A percentile compares a stretch with the other conserved stretches of the same genome.
phyloP scores from a whole-genome alignment of 1,284 basidiomycete species.

The Hymenochaete sp. region DNA sequence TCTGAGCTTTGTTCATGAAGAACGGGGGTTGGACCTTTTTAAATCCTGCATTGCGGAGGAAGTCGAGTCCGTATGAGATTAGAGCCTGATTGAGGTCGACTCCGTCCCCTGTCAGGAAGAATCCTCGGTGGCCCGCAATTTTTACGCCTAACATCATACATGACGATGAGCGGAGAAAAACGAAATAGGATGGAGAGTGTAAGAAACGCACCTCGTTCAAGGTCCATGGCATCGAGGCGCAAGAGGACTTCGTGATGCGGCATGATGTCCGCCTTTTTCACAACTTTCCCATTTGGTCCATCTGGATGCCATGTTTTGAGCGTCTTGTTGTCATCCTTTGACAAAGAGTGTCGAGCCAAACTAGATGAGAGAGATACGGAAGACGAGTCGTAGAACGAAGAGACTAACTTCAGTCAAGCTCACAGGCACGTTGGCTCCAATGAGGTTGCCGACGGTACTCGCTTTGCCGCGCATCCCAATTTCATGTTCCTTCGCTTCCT shows the following conservation, averaged over 20 bases:
- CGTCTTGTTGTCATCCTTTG: slow-evolving; percentile 80
- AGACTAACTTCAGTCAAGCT: slow-evolving; percentile 76
- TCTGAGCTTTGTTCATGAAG: slow-evolving; percentile 97
- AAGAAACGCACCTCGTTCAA: slow-evolving; percentile 69
- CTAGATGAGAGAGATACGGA: too few species aligned
- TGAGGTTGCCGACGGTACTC: slow-evolving; percentile 84
- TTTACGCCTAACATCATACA: slow-evolving; percentile 61
- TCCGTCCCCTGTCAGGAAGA: slow-evolving; percentile 92
- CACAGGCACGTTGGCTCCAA: slow-evolving; percentile 80
- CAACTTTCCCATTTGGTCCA: slow-evolving; percentile 54
- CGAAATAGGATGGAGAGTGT: neutral
- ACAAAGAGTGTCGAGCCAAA: slow-evolving; percentile 4
- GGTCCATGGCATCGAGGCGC: slow-evolving; percentile 90
- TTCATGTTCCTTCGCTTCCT: slow-evolving; percentile 73
- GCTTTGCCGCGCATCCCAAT: slow-evolving; percentile 73
- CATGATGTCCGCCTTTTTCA: slow-evolving; percentile 69
- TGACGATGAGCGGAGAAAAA: neutral
- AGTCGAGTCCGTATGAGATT: slow-evolving; percentile 92
- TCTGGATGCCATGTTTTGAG: slow-evolving; percentile 83
- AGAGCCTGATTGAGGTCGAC: slow-evolving; percentile 97
- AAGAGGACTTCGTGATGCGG: slow-evolving; percentile 96
- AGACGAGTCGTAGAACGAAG: neutral
- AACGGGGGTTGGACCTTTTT: slow-evolving; percentile 97
- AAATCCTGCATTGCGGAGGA: slow-evolving; percentile 75
- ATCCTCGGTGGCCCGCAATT: slow-evolving; percentile 92